These are phyloP conservation scores for Fomitiporia mediterranea DNA, from an alignment of 1,284 basidiomycete species.

Conservation along the genomic window DNA sequence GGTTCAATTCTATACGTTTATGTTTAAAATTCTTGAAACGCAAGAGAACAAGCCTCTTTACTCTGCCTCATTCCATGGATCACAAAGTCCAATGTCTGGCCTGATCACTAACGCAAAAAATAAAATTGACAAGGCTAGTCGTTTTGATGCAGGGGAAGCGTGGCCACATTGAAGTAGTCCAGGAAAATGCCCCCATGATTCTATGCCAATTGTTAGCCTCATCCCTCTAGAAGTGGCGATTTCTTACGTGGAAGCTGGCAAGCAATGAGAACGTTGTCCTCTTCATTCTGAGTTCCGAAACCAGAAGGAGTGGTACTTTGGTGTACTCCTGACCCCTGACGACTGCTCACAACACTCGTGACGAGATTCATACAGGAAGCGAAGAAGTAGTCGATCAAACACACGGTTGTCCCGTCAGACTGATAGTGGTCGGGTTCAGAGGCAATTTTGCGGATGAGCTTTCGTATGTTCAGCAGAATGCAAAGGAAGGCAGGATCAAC, in stretches of 20 bases:
- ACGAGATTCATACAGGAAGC: conserved; percentile 44
- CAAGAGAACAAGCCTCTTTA: not conserved
- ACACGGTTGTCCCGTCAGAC: conserved; percentile 33
- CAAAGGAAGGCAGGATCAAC: conserved; percentile 9
- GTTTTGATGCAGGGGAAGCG: conserved; percentile 54
- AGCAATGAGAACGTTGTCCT: conserved; percentile 50
- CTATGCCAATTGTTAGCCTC: conserved; percentile 30
- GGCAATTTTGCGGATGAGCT: not conserved
- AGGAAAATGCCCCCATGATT: conserved; percentile 45
- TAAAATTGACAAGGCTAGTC: conserved; percentile 48
- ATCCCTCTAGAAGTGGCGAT: not conserved
- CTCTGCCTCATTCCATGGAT: conserved; percentile 13
- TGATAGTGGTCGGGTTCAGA: not conserved
- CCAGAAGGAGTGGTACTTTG: conserved; percentile 26
- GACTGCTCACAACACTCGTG: conserved; percentile 34
- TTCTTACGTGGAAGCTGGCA: conserved; percentile 59
- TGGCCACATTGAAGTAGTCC: conserved; percentile 40
- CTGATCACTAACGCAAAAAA: conserved; percentile 52
- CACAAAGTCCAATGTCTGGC: conserved; percentile 33
- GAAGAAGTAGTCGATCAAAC: conserved; percentile 62
- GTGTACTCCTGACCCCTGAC: conserved; percentile 20
- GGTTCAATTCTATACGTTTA: conserved; percentile 4
- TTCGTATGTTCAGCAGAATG: conserved; percentile 10
- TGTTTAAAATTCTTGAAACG: too few species aligned
- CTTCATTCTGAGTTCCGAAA: conserved; percentile 39